These are phyloP conservation scores for Sarcodon aspratus DNA, from an alignment of 768 basidiomycete genomes.

Conservation along the genomic window DNA sequence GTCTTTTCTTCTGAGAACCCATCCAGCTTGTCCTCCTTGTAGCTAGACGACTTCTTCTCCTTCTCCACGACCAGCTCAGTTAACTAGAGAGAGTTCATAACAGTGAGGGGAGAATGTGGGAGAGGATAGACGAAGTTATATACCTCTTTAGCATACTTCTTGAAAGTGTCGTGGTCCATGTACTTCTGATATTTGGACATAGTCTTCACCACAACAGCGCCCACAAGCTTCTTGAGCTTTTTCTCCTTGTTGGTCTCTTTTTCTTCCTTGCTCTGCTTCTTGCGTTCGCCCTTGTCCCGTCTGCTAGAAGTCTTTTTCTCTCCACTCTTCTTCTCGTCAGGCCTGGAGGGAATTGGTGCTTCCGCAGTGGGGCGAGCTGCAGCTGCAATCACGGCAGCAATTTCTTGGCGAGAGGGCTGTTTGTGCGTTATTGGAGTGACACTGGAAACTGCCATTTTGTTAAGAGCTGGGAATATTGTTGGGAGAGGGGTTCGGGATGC, in stretches of 20 bases:
- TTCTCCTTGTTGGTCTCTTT: slow-evolving; percentile 73
- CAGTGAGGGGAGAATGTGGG: neutral
- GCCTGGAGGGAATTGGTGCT: slow-evolving; percentile 1
- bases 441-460: no score
- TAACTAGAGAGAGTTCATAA: slow-evolving; percentile 35
- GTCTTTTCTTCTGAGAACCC: slow-evolving; percentile 78
- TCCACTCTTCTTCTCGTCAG: slow-evolving; percentile 9
- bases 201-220: slow-evolving; percentile 80
- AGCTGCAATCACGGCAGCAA: neutral
- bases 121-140: slow-evolving; percentile 10
- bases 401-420: neutral
- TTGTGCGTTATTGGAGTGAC: neutral
- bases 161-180: slow-evolving; percentile 76
- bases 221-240: slow-evolving; percentile 69
- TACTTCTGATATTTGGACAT: slow-evolving; percentile 83
- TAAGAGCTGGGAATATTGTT: no score
- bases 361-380: neutral
- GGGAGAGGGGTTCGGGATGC: no score
- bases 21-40: slow-evolving; percentile 63
- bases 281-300: slow-evolving; percentile 16
- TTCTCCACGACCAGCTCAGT: slow-evolving; percentile 84
- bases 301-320: slow-evolving; percentile 8
- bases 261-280: slow-evolving; percentile 42
- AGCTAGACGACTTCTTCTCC: slow-evolving; percentile 85
- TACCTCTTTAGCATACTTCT: slow-evolving; percentile 93